Conservation (phyloP, 768 basidiomycete species). For the Sarcodon aspratus region DNA sequence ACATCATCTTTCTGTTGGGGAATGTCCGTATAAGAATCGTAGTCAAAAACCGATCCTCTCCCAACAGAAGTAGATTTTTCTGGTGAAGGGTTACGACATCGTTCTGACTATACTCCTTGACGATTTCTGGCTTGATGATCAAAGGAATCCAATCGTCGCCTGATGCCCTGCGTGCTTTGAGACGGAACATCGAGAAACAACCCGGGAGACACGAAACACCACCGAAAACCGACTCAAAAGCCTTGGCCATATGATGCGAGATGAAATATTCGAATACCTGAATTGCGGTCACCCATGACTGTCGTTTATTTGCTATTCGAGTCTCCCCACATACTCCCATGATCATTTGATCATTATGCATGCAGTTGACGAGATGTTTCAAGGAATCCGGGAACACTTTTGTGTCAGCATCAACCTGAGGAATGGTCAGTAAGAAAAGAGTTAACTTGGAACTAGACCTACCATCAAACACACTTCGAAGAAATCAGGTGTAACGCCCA, state of each 20-base stretch:
- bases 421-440: conserved; percentile 2
- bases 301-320: conserved; percentile 94
- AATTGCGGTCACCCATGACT: conserved; percentile 97
- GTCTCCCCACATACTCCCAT: conserved; percentile 99
- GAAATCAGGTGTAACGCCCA: conserved; percentile 99
- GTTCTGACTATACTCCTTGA: conserved; percentile 92
- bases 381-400: conserved; percentile 90
- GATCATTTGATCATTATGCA: conserved; percentile 98
- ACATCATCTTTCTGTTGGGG: conserved; percentile 99
- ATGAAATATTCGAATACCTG: conserved; percentile 99
- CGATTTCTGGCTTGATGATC: conserved; percentile 93
- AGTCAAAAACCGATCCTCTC: conserved; percentile 98
- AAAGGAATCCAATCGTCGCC: conserved; percentile 98
- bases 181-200: conserved; percentile 99
- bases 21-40: conserved; percentile 95
- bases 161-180: conserved; percentile 80
- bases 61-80: conserved; percentile 92
- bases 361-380: conserved; percentile 87
- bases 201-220: conserved; percentile 98
- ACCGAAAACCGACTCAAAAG: conserved; percentile 97
- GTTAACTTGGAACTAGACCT: conserved; percentile 15
- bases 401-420: conserved; percentile 95
- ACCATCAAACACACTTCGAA: conserved; percentile 98
- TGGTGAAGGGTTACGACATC: conserved; percentile 93
- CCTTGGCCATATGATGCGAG: conserved; percentile 96